Percentiles rank a stretch among this genome's conserved stretches.
Conservation (phyloP, 768 basidiomycete species). For the Russula earlei region DNA sequence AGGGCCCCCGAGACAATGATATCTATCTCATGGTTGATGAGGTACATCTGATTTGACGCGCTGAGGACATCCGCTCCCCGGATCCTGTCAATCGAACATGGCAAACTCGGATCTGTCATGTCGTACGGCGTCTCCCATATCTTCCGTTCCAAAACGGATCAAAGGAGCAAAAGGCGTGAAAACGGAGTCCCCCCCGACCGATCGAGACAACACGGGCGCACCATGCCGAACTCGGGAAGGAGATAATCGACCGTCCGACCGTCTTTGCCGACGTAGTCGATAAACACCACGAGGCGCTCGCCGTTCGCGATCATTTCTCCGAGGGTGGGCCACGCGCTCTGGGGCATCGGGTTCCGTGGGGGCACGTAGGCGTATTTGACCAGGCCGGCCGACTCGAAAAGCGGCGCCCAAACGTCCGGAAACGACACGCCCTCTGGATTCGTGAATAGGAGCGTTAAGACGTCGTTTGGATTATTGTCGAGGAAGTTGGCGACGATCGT, state of each 20-base stretch:
- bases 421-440: conserved; percentile 51
- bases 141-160: background rate
- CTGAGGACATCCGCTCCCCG: background rate
- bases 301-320: conserved; percentile 51
- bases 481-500: too few species aligned
- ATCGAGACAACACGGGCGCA: conserved; percentile 12
- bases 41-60: background rate
- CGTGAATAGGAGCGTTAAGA: conserved; percentile 54
- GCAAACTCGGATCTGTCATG: background rate
- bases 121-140: background rate
- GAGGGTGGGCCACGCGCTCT: conserved; percentile 49
- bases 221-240: conserved; percentile 49
- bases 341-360: conserved; percentile 25
- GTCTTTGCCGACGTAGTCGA: conserved; percentile 36
- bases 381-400: conserved; percentile 40
- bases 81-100: background rate
- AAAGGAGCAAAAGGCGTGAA: background rate
- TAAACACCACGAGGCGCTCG: conserved; percentile 52
- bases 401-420: conserved; percentile 39
- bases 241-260: conserved; percentile 36
- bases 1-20: background rate
- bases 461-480: conserved; percentile 44
- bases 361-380: conserved; percentile 40
- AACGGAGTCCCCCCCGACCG: too few species aligned
- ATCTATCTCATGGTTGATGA: background rate